Conservation (phyloP, 176 grass and related monocot genomes). For the Oryza nivara region DNA sequence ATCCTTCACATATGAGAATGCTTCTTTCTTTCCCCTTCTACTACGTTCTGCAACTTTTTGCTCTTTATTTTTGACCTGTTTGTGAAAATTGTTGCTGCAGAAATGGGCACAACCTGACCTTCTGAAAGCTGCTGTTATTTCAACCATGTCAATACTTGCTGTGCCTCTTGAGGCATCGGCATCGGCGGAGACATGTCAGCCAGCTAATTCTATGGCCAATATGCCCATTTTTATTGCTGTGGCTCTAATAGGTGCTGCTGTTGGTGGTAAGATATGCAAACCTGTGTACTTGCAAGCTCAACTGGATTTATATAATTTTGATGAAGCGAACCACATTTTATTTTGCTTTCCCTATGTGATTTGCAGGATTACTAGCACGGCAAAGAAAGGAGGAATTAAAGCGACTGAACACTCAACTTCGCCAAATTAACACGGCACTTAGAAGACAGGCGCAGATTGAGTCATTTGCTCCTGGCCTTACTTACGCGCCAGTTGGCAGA, state of each 20-base stretch:
- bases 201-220: slow-evolving; percentile 47
- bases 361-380: slow-evolving; percentile 61
- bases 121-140: slow-evolving; percentile 44
- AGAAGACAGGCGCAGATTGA: slow-evolving; percentile 80
- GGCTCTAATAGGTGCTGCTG: slow-evolving; percentile 61
- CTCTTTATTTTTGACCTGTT: not conserved
- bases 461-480: slow-evolving; percentile 70
- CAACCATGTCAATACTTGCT: slow-evolving; percentile 46
- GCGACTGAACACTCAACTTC: slow-evolving; percentile 65
- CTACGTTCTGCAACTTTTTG: not conserved
- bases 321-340: not conserved
- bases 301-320: slow-evolving; percentile 16
- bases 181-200: slow-evolving; percentile 51
- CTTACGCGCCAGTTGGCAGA: slow-evolving; percentile 61
- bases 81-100: slow-evolving; percentile 41
- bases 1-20: too few species aligned
- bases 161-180: slow-evolving; percentile 56
- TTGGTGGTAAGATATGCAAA: slow-evolving; percentile 48
- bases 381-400: slow-evolving; percentile 69
- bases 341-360: not conserved
- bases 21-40: too few species aligned
- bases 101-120: slow-evolving; percentile 30
- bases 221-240: slow-evolving; percentile 72
- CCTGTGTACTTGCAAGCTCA: not conserved
- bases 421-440: slow-evolving; percentile 61